Percentiles rank a stretch among this genome's conserved stretches.
Conservation (phyloP, 495 filamentous ascomycete genomes). For the Aspergillus ostianus region DNA sequence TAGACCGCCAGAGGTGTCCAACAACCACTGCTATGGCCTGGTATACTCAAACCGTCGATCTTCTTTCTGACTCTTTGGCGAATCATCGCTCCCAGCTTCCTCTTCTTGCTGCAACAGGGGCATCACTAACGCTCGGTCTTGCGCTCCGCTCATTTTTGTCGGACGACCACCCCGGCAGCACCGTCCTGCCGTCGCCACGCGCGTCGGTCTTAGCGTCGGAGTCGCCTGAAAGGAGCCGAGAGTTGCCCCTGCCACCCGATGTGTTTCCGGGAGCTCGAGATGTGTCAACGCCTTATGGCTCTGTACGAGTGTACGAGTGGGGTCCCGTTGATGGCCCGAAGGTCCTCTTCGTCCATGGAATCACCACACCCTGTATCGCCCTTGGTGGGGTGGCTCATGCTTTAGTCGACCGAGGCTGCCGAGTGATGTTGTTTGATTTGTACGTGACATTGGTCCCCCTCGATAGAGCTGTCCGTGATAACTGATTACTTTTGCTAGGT, state of each 20-base stretch:
- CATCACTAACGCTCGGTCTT: slow-evolving; percentile 42
- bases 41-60: slow-evolving; percentile 40
- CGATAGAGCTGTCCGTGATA: slow-evolving; percentile 1
- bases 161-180: slow-evolving; percentile 11
- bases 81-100: slow-evolving; percentile 40
- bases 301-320: slow-evolving; percentile 83
- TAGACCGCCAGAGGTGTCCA: neutral
- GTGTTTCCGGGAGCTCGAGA: slow-evolving; percentile 72
- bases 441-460: slow-evolving; percentile 21
- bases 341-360: slow-evolving; percentile 81
- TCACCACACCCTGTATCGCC: slow-evolving; percentile 77
- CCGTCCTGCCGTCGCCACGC: slow-evolving; percentile 47
- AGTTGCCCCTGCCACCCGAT: slow-evolving; percentile 70
- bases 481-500: slow-evolving; percentile 41
- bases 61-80: slow-evolving; percentile 38
- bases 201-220: slow-evolving; percentile 44
- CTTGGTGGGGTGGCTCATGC: slow-evolving; percentile 65
- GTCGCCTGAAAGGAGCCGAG: slow-evolving; percentile 43
- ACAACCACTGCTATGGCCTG: slow-evolving; percentile 30
- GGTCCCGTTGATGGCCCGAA: slow-evolving; percentile 78
- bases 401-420: slow-evolving; percentile 70
- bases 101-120: slow-evolving; percentile 41
- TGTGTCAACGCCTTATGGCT: slow-evolving; percentile 75
- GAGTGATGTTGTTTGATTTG: slow-evolving; percentile 78
- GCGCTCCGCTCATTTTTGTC: slow-evolving; percentile 37